phyloP scores from a whole-genome alignment of 306 rosid genomes.

The Pterocarpus macrocarpus region DNA sequence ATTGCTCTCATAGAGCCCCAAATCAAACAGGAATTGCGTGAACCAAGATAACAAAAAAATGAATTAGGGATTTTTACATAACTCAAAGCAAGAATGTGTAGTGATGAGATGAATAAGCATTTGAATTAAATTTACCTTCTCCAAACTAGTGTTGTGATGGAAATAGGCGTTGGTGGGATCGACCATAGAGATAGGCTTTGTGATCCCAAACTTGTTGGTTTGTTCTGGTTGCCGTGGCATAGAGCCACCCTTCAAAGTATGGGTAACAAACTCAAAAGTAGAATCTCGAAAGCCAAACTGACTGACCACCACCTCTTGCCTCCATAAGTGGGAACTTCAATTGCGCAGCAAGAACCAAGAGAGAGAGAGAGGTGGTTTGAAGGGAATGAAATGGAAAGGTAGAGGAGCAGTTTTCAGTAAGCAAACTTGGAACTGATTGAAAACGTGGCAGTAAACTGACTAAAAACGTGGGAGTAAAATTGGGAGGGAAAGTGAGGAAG shows the following conservation, averaged over 20 bases:
- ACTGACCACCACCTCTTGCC: too few species aligned
- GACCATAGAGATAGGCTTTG: constrained; percentile 82
- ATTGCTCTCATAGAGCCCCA: constrained; percentile 81
- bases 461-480: too few species aligned
- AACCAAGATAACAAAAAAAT: background rate
- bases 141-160: constrained; percentile 73
- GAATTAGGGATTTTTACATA: background rate
- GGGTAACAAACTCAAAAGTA: too few species aligned
- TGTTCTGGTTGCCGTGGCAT: constrained; percentile 47
- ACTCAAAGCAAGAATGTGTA: background rate
- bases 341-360: too few species aligned
- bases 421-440: too few species aligned
- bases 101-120: constrained; percentile 4
- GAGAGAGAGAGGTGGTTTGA: too few species aligned
- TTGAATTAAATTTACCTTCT: constrained; percentile 56
- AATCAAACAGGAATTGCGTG: constrained; percentile 73
- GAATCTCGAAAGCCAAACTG: too few species aligned
- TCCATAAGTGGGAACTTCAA: too few species aligned
- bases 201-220: constrained; percentile 61
- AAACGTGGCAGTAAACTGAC: too few species aligned
- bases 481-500: too few species aligned
- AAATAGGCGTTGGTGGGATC: constrained; percentile 82
- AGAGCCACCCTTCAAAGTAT: constrained; percentile 27
- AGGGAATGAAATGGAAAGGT: too few species aligned
- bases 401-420: too few species aligned